phyloP scores from a whole-genome alignment of 768 basidiomycete genomes.

The Mycena chlorophos region DNA sequence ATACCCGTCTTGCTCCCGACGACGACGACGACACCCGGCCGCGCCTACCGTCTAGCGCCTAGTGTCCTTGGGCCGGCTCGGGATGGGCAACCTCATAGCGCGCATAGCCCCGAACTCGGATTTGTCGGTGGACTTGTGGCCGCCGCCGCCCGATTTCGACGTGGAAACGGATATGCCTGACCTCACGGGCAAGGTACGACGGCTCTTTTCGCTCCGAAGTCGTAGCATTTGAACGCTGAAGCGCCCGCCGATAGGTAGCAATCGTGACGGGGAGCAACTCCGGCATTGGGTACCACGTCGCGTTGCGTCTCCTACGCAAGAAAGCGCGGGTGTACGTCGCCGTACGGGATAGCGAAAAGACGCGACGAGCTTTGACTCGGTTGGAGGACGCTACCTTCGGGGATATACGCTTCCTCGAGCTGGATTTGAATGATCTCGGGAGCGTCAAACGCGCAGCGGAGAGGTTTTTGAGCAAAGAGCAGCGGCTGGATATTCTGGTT shows the following conservation, averaged over 20 bases:
- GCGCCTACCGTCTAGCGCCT: too few species aligned
- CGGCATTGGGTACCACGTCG: conserved; percentile 44
- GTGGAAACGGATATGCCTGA: conserved; percentile 36
- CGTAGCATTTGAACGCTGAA: background rate
- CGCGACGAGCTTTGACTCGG: conserved; percentile 25
- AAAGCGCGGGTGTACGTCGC: conserved; percentile 33
- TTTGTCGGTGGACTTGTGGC: conserved; percentile 13
- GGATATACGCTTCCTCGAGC: conserved; percentile 20
- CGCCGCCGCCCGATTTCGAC: conserved; percentile 3
- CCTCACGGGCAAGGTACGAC: conserved; percentile 30
- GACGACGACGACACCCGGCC: too few species aligned
- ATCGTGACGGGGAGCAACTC: conserved; percentile 41
- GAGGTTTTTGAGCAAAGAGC: conserved; percentile 25
- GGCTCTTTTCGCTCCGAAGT: background rate
- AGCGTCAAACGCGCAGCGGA: conserved; percentile 28
- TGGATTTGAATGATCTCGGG: conserved; percentile 32
- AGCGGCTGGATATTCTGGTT: conserved; percentile 25
- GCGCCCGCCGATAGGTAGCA: conserved; percentile 21
- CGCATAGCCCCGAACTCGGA: conserved; percentile 10
- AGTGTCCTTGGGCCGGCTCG: too few species aligned
- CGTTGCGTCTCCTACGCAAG: conserved; percentile 31
- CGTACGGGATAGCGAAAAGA: conserved; percentile 17
- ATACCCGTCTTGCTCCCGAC: too few species aligned
- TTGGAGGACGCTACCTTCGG: conserved; percentile 31
- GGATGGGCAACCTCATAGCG: conserved; percentile 12